Conservation (phyloP, 163 green algal species). For the Coccomyxa subellipsoidea region DNA sequence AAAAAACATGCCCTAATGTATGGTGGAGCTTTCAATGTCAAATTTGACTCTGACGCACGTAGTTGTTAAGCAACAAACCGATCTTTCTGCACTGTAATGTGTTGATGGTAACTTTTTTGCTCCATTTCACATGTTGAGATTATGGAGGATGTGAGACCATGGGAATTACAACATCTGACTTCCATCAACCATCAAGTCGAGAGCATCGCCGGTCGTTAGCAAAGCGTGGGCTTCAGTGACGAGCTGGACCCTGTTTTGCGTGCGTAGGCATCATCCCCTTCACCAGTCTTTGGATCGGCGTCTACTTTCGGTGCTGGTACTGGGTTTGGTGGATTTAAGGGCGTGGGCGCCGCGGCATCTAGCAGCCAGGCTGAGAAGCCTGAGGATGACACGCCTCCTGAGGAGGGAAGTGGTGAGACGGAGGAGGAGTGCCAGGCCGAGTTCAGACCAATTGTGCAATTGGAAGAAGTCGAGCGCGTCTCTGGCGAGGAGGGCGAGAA, state of each 20-base stretch:
- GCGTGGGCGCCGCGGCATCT: conserved; percentile 23
- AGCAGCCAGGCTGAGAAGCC: background rate
- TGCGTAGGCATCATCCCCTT: conserved; percentile 17
- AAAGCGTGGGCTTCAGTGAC: too few relatives aligned
- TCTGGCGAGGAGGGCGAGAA: conserved; percentile 96
- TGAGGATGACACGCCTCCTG: conserved; percentile 28
- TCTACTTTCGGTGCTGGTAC: conserved; percentile 53
- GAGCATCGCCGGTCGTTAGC: too few relatives aligned
- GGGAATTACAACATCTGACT: too few relatives aligned
- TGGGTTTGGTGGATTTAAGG: conserved; percentile 67
- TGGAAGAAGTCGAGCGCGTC: conserved; percentile 88
- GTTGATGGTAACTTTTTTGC: too few relatives aligned
- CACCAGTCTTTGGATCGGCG: conserved; percentile 63
- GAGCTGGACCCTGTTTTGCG: background rate
- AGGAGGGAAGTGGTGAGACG: conserved; percentile 33
- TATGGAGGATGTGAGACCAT: too few relatives aligned
- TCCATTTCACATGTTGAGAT: too few relatives aligned
- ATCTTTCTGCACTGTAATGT: too few relatives aligned
- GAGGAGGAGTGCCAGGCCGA: conserved; percentile 81
- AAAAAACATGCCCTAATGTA: background rate
- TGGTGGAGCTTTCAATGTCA: too few relatives aligned
- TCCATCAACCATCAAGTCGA: too few relatives aligned
- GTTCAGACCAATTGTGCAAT: conserved; percentile 93
- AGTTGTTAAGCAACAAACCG: too few relatives aligned
- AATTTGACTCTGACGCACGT: too few relatives aligned